Percentiles rank a stretch among this genome's conserved stretches.
phyloP scores from a whole-genome alignment of 2,329 filamentous ascomycete species.

The Paraphaeosphaeria sporulosa region DNA sequence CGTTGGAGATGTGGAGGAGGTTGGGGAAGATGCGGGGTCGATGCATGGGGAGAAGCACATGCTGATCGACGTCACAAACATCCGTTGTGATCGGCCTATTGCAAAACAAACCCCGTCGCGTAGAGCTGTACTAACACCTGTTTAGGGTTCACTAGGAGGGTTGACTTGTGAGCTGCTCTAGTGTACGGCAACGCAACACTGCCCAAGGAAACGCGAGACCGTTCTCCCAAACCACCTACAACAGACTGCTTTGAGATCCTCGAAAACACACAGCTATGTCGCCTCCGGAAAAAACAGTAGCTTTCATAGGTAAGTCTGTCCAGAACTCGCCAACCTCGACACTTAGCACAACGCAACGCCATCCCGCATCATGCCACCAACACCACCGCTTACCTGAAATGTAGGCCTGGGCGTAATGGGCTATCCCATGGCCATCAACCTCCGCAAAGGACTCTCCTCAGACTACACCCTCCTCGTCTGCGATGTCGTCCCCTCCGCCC shows the following conservation, averaged over 20 bases:
- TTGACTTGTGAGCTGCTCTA: not conserved
- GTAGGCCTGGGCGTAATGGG: conserved; percentile 53
- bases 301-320: conserved; percentile 30
- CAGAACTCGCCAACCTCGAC: not conserved
- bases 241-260: not conserved
- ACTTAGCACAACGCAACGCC: too few relatives aligned
- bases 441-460: conserved; percentile 45
- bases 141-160: not conserved
- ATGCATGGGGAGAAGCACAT: not conserved
- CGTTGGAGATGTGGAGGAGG: conserved; percentile 11
- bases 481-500: conserved; percentile 49
- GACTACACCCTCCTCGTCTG: conserved; percentile 46
- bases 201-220: not conserved
- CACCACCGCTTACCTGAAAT: too few relatives aligned
- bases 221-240: not conserved
- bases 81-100: too few relatives aligned
- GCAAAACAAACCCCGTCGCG: not conserved
- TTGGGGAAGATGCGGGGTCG: conserved; percentile 12
- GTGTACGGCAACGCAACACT: not conserved
- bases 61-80: not conserved
- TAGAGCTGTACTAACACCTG: not conserved
- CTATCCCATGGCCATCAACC: conserved; percentile 53
- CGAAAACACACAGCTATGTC: conserved; percentile 20
- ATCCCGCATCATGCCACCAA: too few relatives aligned
- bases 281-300: conserved; percentile 28